Percentiles rank a stretch among this genome's conserved stretches.
phyloP scores from a whole-genome alignment of 495 filamentous ascomycete species.

The Pyronema domesticum region DNA sequence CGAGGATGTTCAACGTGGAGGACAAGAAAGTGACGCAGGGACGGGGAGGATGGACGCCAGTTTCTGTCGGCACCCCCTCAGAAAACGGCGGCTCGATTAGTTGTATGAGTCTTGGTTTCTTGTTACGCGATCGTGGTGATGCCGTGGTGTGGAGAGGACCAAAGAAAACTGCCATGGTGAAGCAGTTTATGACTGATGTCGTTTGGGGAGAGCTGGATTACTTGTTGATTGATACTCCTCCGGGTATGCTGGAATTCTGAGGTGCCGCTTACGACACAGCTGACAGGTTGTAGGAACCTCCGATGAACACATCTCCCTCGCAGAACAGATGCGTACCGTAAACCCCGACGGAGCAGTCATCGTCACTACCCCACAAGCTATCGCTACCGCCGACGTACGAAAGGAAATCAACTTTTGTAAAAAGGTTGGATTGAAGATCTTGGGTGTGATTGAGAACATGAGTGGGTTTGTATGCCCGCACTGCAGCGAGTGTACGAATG shows the following conservation, averaged over 20 bases:
- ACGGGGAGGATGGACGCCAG: conserved; percentile 75
- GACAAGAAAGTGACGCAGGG: conserved; percentile 76
- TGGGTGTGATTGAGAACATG: conserved; percentile 97
- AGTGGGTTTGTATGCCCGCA: conserved; percentile 88
- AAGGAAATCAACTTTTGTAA: conserved; percentile 94
- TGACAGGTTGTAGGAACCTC: conserved; percentile 35
- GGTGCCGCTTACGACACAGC: not conserved
- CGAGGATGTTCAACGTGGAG: conserved; percentile 80
- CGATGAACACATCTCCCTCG: conserved; percentile 88
- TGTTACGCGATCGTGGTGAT: conserved; percentile 64
- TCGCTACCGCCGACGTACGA: conserved; percentile 78
- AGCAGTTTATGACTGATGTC: conserved; percentile 83
- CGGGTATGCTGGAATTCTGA: conserved; percentile 32
- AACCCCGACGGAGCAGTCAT: conserved; percentile 87
- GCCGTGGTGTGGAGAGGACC: conserved; percentile 94
- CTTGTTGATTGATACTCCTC: conserved; percentile 86
- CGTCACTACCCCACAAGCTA: conserved; percentile 89
- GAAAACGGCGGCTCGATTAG: conserved; percentile 18
- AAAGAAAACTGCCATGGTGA: conserved; percentile 98
- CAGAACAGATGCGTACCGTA: conserved; percentile 65
- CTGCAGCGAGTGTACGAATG: conserved; percentile 79
- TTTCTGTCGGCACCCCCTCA: conserved; percentile 25
- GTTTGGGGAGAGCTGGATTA: conserved; percentile 80
- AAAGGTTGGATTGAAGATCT: conserved; percentile 62
- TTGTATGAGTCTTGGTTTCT: conserved; percentile 87